Base-by-base conservation (phyloP, 768 basidiomycete genomes). In the Tylopilus sp. region DNA sequence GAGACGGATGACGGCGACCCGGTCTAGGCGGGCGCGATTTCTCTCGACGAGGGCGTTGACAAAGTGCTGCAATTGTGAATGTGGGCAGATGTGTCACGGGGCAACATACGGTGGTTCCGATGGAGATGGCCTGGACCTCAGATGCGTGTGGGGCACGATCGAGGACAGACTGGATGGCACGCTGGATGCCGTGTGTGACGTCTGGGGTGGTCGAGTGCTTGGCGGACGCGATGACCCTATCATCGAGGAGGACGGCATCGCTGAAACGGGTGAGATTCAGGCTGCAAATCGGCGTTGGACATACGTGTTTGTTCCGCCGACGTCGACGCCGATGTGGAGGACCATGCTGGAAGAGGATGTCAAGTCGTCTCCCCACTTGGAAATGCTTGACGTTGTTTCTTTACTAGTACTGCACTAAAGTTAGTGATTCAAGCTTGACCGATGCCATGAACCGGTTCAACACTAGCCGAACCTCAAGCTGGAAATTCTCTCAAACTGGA, bases 41-140 rank as follows among this genome's bases (percentile, higher is more conserved):
- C 76, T 64, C 67, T 85, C 82, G 16, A 86, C 73, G 2, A 87
- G 76, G 2, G 83, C 82, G 55, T 87, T 83, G n/a, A 83, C 72
- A 52, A 82, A 83, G 61, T 80, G 78, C 72, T 37, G 36, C 19
- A 22, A 13, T 1, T 50, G 19, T 10, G 25, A 10, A 21, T 3
- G 21, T 17, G 2, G 6, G 8, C 16, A 4, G 6, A n/a, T 10
- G 36, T 19, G n/a, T 21, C 0, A 4, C 1, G 2, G 19, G 28
- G 5, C 28, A 19, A 50, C 71, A 45, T 48, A 80, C 81, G 0
- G 84, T 85, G 0, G 84, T 86, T 30, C 85, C 85, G 54, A 86
- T 81, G 28, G 79, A 76, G 54, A 86, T 63, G 7, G 79, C 77
- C 45, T 78, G 70, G 31, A 86, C 71, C 1, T 73, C 58, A 2